Conservation (phyloP, 2,329 filamentous ascomycete genomes). For the Colletotrichum caudatum region DNA sequence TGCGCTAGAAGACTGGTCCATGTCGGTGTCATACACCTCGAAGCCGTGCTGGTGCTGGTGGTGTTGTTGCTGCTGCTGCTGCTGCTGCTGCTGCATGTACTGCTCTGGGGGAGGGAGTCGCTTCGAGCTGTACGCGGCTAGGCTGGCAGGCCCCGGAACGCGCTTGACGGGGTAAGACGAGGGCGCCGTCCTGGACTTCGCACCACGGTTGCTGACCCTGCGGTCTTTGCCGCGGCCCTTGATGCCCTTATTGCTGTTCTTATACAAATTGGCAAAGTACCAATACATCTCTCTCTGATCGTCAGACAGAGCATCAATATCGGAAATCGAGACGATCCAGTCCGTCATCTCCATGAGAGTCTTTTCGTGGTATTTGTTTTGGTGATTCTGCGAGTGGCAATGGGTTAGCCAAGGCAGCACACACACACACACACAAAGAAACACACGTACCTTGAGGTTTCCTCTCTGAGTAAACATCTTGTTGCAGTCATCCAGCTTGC, state of each 20-base stretch:
- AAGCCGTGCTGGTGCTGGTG: conserved; percentile 31
- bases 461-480: conserved; percentile 92
- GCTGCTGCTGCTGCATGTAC: conserved; percentile 37
- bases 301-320: conserved; percentile 73
- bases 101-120: conserved; percentile 36
- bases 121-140: conserved; percentile 40
- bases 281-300: conserved; percentile 82
- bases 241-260: conserved; percentile 98
- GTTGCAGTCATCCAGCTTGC: conserved; percentile 83
- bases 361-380: conserved; percentile 91
- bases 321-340: conserved; percentile 74
- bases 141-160: conserved; percentile 32
- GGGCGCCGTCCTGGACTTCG: conserved; percentile 43
- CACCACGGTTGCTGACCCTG: conserved; percentile 61
- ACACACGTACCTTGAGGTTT: conserved; percentile 80
- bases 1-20: conserved; percentile 39
- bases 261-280: conserved; percentile 91
- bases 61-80: conserved; percentile 23
- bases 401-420: conserved; percentile 5
- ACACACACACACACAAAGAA: too few species aligned
- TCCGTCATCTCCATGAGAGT: conserved; percentile 76
- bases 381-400: conserved; percentile 73
- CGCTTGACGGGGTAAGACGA: conserved; percentile 40
- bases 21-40: conserved; percentile 40
- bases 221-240: conserved; percentile 93